phyloP scores from a whole-genome alignment of 345 rosid genomes.

The Murraya koenigii region DNA sequence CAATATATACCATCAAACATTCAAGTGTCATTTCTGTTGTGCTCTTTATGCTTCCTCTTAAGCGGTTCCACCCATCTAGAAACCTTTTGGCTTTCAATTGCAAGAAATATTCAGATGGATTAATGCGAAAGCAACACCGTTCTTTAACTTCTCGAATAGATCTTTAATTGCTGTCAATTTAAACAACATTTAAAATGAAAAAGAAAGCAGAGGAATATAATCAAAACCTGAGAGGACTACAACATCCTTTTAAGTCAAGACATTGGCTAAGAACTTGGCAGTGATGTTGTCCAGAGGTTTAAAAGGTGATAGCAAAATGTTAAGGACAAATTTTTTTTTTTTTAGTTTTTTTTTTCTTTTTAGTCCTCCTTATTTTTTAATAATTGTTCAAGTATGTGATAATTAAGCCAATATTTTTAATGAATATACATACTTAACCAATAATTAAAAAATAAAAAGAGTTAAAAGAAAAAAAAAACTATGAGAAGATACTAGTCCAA shows the following conservation, averaged over 20 bases:
- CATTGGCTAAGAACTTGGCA: conserved; percentile 66
- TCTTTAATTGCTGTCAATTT: not conserved
- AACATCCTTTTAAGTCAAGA: conserved; percentile 74
- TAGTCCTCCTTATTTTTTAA: too few species aligned
- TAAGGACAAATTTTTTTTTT: too few species aligned
- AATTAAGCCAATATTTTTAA: too few species aligned
- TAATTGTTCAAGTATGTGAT: too few species aligned
- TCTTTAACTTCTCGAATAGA: not conserved
- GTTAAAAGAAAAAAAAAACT: too few species aligned
- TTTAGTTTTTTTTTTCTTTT: too few species aligned
- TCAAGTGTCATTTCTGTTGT: not conserved
- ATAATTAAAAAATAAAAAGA: too few species aligned
- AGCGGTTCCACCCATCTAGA: not conserved
- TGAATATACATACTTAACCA: too few species aligned
- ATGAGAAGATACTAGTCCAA: too few species aligned
- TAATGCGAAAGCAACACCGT: not conserved
- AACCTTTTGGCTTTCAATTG: not conserved
- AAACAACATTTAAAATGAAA: not conserved
- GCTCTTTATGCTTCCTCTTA: not conserved
- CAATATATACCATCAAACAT: too few species aligned
- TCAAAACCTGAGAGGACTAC: conserved; percentile 73
- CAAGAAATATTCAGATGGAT: not conserved
- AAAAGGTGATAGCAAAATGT: conserved; percentile 70
- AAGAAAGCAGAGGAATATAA: not conserved
- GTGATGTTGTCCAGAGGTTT: conserved; percentile 64